Evolutionary conservation across 2,329 filamentous ascomycete genomes (phyloP), one percentile per base, ranked within the genome.

Genomic region (Westerdykella sp.): DNA sequence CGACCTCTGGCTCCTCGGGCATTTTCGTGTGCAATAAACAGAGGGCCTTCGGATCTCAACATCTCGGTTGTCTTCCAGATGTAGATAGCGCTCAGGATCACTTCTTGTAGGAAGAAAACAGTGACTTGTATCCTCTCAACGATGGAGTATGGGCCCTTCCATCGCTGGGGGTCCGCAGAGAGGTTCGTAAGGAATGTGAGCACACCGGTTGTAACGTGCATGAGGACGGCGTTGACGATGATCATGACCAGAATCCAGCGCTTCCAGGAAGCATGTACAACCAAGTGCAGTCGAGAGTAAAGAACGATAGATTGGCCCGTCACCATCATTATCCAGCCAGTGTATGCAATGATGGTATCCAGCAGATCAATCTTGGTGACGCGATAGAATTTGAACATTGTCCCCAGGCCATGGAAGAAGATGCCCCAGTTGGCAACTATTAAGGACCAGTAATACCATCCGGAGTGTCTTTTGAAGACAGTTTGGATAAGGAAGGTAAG

Each of bases 271-370:
- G 36, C 32, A 13, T 35, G 32, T 3, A 35, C 32, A 13, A 35
- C 32, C n/a, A 35, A 11, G 16, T 35, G 32, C n/a, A 35, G 13
- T 5, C 79, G 70, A 2, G 76, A 80, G 62, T 78, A 83, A 0
- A 83, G 64, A 1, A 83, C 79, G n/a, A 81, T 48, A 0, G 73
- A 72, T 54, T 80, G 77, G 1, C 78, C 79, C 0, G 78, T 80
- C 0, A 82, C 76, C 76, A 81, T 80, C 2, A 66, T 53, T 54
- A 72, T 73, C 74, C 79, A 76, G 34, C 49, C 50, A 5, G 40
- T 31, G 18, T 36, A 41, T 3, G 42, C 44, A 21, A 47, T 40
- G 18, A 42, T 30, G 2, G 42, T 42, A 30, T 44, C 37, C 13
- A 37, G 34, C 21, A 40, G 39, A 16, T 43, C 25, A 15, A 36